These are phyloP conservation scores for Tolypocladium nubicola DNA, from an alignment of 2,329 filamentous ascomycete genomes.

Conservation along the genomic window DNA sequence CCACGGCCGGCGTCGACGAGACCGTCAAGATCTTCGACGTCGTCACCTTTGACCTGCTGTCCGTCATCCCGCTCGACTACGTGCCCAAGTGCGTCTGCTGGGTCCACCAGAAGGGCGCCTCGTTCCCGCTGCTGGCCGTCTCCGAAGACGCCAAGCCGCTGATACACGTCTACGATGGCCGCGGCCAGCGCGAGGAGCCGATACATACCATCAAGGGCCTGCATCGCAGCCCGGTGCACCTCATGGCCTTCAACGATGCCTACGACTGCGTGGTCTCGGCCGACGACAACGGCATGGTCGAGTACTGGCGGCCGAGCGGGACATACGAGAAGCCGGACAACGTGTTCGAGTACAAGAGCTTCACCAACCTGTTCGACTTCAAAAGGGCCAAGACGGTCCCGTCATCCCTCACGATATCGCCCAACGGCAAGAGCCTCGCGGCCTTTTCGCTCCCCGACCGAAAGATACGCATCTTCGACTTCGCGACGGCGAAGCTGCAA, in stretches of 20 bases:
- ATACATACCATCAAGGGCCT: conserved; percentile 68
- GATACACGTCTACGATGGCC: conserved; percentile 80
- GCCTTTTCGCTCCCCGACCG: conserved; percentile 88
- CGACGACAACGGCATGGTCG: conserved; percentile 85
- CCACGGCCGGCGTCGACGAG: conserved; percentile 70
- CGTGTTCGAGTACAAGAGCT: conserved; percentile 88
- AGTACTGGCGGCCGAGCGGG: conserved; percentile 82
- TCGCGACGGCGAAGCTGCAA: conserved; percentile 75
- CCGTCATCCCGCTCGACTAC: conserved; percentile 71
- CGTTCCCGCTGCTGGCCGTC: conserved; percentile 74
- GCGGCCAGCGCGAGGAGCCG: conserved; percentile 67
- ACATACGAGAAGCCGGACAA: conserved; percentile 83
- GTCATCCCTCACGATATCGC: conserved; percentile 73
- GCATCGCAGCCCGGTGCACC: conserved; percentile 70
- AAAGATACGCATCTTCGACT: conserved; percentile 89
- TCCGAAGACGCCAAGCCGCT: conserved; percentile 62
- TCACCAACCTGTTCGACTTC: conserved; percentile 91
- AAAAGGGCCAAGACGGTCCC: conserved; percentile 88
- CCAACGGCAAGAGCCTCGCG: conserved; percentile 75
- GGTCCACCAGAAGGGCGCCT: conserved; percentile 83
- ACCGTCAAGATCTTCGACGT: conserved; percentile 74
- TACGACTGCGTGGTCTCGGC: conserved; percentile 87
- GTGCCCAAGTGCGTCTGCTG: conserved; percentile 76
- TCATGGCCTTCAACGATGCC: conserved; percentile 81
- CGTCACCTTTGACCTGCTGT: conserved; percentile 77